phyloP scores from a whole-genome alignment of 306 rosid genomes.

The Prunus mira region DNA sequence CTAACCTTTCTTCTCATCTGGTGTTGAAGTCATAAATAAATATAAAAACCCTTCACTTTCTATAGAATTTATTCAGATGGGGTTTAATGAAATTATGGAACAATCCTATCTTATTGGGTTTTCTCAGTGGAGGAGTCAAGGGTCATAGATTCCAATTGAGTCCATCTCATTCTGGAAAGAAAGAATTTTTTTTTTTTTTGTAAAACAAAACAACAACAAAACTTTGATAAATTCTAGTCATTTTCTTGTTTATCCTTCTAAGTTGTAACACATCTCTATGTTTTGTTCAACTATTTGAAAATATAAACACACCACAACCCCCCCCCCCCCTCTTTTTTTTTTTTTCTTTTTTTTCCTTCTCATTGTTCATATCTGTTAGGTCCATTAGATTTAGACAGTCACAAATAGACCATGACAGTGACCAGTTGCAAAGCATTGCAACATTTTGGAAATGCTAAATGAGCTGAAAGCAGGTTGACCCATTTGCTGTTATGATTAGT shows the following conservation, averaged over 20 bases:
- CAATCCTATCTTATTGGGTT: slow-evolving; percentile 35
- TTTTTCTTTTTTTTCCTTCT: not conserved
- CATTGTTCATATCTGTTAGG: slow-evolving; percentile 13
- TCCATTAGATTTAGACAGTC: slow-evolving; percentile 17
- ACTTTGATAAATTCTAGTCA: not conserved
- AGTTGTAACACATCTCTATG: not conserved
- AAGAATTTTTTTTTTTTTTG: slow-evolving; percentile 11
- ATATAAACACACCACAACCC: not conserved
- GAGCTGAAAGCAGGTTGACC: slow-evolving; percentile 56
- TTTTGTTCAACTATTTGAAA: slow-evolving; percentile 21
- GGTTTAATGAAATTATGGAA: not conserved
- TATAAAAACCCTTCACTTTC: slow-evolving; percentile 11
- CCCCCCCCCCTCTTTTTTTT: not conserved
- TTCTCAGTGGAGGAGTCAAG: slow-evolving; percentile 79
- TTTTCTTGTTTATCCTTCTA: not conserved
- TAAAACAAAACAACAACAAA: not conserved
- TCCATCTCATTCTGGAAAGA: slow-evolving; percentile 42
- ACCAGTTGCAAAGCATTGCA: slow-evolving; percentile 37
- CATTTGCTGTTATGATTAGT: slow-evolving; percentile 48
- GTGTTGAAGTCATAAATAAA: slow-evolving; percentile 2
- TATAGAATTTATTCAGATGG: slow-evolving; percentile 27
- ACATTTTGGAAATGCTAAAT: slow-evolving; percentile 39
- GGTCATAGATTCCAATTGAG: slow-evolving; percentile 38
- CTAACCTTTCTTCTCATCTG: slow-evolving; percentile 38
- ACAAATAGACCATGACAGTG: slow-evolving; percentile 36